phyloP scores from a whole-genome alignment of 2,329 filamentous ascomycete species.

The Zasmidium angulare region DNA sequence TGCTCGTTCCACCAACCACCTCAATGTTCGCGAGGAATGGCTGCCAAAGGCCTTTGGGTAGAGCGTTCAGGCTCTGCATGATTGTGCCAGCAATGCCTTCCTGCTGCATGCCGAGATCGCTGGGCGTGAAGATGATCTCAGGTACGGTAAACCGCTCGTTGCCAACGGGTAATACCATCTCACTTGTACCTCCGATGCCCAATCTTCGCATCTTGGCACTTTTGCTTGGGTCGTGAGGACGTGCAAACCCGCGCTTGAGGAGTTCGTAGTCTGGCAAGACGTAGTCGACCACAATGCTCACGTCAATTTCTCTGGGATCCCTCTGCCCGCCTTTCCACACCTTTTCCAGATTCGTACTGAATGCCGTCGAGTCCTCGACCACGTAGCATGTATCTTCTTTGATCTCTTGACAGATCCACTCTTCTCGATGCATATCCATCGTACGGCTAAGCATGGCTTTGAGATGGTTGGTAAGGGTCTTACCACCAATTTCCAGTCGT shows the following conservation, averaged over 20 bases:
- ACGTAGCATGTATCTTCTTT: constrained; percentile 90
- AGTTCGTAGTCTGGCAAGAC: constrained; percentile 78
- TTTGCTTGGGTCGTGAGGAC: constrained; percentile 71
- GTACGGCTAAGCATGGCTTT: constrained; percentile 88
- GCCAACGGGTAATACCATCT: constrained; percentile 81
- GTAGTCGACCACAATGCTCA: constrained; percentile 77
- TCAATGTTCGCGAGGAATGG: constrained; percentile 82
- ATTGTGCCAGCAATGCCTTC: constrained; percentile 81
- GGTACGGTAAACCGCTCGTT: constrained; percentile 92
- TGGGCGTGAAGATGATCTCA: constrained; percentile 83
- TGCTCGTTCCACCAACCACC: constrained; percentile 81
- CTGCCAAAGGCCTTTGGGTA: constrained; percentile 83
- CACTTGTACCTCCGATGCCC: constrained; percentile 52
- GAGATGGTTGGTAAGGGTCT: constrained; percentile 88
- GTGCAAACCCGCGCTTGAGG: constrained; percentile 65
- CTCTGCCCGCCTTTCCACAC: constrained; percentile 77
- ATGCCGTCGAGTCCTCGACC: constrained; percentile 39
- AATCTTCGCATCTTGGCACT: constrained; percentile 54
- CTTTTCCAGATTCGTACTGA: constrained; percentile 72
- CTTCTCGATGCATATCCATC: constrained; percentile 93
- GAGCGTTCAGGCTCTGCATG: constrained; percentile 69
- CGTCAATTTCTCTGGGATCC: constrained; percentile 49
- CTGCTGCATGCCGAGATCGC: constrained; percentile 81
- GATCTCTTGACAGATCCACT: constrained; percentile 90
- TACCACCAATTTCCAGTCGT: constrained; percentile 86